These are phyloP conservation scores for Phytophthora pluvialis DNA, from an alignment of 352 stramenopile genomes.

Conservation along the genomic window DNA sequence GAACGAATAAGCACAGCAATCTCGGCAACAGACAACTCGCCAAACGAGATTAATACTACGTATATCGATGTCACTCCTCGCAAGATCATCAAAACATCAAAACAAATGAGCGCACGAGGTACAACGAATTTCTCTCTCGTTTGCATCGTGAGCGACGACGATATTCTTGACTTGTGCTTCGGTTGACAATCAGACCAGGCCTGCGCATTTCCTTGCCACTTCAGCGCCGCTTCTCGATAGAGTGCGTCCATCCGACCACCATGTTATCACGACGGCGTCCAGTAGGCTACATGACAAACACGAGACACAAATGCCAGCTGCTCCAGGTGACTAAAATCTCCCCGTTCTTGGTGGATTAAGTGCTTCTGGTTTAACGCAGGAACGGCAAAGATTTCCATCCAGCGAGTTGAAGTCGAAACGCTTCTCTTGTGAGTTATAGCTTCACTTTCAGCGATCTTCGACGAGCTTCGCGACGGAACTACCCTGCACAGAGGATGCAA, in stretches of 20 bases:
- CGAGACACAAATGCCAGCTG: not conserved
- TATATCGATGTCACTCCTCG: too few relatives aligned
- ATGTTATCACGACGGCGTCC: not conserved
- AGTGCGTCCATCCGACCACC: not conserved
- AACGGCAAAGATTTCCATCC: slow-evolving; percentile 14
- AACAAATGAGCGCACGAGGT: too few relatives aligned
- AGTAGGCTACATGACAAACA: not conserved
- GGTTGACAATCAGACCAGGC: slow-evolving; percentile 2
- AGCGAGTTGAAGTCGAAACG: not conserved
- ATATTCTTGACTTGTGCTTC: not conserved
- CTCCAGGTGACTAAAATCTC: too few relatives aligned
- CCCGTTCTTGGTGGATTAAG: too few relatives aligned
- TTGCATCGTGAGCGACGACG: not conserved
- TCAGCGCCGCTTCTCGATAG: not conserved
- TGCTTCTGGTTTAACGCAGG: not conserved
- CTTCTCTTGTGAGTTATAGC: slow-evolving; percentile 11
- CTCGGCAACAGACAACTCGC: too few relatives aligned
- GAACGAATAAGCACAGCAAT: not conserved
- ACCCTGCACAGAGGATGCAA: not conserved
- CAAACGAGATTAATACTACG: too few relatives aligned
- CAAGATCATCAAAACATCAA: too few relatives aligned
- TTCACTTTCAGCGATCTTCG: slow-evolving; percentile 1
- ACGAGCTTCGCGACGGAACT: not conserved
- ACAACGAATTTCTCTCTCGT: too few relatives aligned
- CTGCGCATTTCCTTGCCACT: not conserved